Conservation (phyloP, 225 moss, liverwort and hornwort species). For the Anthoceros angustus region DNA sequence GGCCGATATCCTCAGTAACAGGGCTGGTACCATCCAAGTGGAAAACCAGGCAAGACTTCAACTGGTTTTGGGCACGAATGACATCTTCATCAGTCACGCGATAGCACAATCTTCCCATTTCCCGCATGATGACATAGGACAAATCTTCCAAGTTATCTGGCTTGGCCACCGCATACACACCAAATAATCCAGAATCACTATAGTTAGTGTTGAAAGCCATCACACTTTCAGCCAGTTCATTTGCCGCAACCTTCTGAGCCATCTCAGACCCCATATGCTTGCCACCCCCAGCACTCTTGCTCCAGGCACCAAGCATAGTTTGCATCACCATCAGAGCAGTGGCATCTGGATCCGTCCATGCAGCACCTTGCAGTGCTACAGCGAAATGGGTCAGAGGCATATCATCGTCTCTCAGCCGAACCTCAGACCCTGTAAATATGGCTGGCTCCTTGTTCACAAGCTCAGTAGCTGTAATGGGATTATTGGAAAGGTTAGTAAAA, state of each 20-base stretch:
- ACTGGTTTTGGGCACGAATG: constrained; percentile 77
- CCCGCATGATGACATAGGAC: constrained; percentile 76
- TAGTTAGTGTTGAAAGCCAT: constrained; percentile 88
- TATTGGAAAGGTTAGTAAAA: constrained; percentile 47
- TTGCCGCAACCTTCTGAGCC: constrained; percentile 79
- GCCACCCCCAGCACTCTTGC: constrained; percentile 64
- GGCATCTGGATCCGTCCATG: constrained; percentile 91
- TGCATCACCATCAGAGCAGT: constrained; percentile 91
- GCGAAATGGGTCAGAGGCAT: constrained; percentile 58
- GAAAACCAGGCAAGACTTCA: constrained; percentile 66
- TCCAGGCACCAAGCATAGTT: constrained; percentile 85
- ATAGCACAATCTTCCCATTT: constrained; percentile 61
- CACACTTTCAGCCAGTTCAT: constrained; percentile 71
- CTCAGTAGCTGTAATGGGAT: constrained; percentile 43
- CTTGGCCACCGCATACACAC: constrained; percentile 74
- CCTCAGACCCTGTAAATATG: constrained; percentile 77
- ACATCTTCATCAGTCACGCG: constrained; percentile 83
- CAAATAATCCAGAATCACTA: constrained; percentile 79
- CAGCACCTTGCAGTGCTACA: constrained; percentile 75
- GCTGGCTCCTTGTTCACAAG: constrained; percentile 56
- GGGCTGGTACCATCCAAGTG: constrained; percentile 83
- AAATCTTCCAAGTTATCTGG: constrained; percentile 57
- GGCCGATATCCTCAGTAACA: constrained; percentile 85
- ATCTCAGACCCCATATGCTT: constrained; percentile 96
- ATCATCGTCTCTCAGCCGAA: constrained; percentile 89